phyloP scores from a whole-genome alignment of 768 basidiomycete genomes.

The Holtermanniella nyarrowii region DNA sequence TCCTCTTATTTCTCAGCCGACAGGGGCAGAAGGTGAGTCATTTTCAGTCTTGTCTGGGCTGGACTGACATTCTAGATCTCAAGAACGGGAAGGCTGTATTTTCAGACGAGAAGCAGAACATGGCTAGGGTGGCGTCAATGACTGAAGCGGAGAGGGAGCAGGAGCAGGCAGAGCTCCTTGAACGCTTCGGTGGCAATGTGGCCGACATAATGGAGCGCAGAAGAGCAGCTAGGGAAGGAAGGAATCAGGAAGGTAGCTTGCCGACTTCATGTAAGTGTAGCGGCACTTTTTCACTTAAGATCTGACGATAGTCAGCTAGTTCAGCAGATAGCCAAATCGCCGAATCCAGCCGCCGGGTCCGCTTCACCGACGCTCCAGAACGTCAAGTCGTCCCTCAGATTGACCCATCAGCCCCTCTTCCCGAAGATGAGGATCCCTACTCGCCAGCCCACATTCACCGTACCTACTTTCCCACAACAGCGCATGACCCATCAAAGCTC shows the following conservation, averaged over 20 bases:
- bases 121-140: constrained; percentile 56
- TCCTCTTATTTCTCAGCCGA: too few species aligned
- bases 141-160: constrained; percentile 57
- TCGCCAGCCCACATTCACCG: constrained; percentile 73
- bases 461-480: constrained; percentile 67
- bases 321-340: too few species aligned
- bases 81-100: too few species aligned
- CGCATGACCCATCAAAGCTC: constrained; percentile 59
- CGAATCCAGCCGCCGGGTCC: not conserved
- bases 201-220: constrained; percentile 54
- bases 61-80: too few species aligned
- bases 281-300: too few species aligned
- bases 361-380: not conserved
- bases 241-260: constrained; percentile 10
- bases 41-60: too few species aligned
- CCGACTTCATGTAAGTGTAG: too few species aligned
- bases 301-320: too few species aligned
- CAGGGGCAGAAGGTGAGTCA: too few species aligned
- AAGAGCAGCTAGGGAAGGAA: constrained; percentile 37
- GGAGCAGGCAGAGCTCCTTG: constrained; percentile 57
- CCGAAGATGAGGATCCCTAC: constrained; percentile 46
- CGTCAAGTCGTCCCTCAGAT: constrained; percentile 1
- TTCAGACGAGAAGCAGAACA: constrained; percentile 59
- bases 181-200: constrained; percentile 61
- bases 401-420: not conserved